These are phyloP conservation scores for Passiflora organensis DNA, from an alignment of 345 rosid genomes.

Conservation along the genomic window DNA sequence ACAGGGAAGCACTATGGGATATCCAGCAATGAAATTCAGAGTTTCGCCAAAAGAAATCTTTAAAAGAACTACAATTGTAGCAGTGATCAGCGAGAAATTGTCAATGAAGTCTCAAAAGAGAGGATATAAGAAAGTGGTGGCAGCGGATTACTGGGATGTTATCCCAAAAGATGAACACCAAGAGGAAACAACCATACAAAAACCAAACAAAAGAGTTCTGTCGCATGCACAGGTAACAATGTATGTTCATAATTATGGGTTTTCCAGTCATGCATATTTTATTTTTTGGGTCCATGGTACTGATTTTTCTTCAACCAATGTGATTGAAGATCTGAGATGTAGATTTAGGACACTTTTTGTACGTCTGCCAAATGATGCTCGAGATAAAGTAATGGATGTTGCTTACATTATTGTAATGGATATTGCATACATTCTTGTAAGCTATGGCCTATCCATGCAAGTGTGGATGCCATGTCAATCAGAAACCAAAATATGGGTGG, in stretches of 20 bases:
- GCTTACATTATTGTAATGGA: no score
- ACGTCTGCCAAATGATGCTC: no score
- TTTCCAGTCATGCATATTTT: background rate
- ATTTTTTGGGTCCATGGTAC: background rate
- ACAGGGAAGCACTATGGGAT: conserved; percentile 33
- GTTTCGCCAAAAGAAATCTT: conserved; percentile 57
- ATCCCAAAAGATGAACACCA: conserved; percentile 49
- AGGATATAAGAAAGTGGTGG: conserved; percentile 33
- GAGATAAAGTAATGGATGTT: no score
- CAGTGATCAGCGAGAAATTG: conserved; percentile 45
- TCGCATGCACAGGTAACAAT: conserved; percentile 71
- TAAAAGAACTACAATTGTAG: conserved; percentile 50
- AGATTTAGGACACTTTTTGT: no score
- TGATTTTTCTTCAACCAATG: background rate
- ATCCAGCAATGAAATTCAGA: conserved; percentile 74
- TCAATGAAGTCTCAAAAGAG: conserved; percentile 23
- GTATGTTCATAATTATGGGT: background rate
- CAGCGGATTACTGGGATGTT: conserved; percentile 79
- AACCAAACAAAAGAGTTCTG: conserved; percentile 50
- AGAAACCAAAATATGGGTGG: no score
- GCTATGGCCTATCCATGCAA: no score
- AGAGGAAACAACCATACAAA: conserved; percentile 43
- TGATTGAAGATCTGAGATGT: no score
- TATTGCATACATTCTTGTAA: no score
- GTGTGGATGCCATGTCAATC: no score